Evolutionary conservation across 345 rosid genomes (phyloP).

Genomic region (Sonneratia caseolaris): DNA sequence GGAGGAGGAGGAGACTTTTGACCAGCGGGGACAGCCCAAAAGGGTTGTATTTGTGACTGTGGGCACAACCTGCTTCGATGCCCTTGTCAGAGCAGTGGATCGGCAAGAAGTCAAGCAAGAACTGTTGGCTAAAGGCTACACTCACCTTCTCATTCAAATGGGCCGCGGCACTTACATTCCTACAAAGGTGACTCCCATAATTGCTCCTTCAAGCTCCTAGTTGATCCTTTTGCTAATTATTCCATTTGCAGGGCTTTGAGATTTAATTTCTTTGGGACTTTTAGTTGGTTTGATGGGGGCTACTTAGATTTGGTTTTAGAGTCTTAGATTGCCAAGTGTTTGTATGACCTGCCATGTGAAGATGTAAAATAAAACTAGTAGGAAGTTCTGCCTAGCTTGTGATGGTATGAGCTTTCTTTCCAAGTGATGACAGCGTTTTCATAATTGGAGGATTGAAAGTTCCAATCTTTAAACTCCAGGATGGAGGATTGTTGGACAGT

Average conservation of each 20-base stretch:
- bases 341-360: not conserved
- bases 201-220: not conserved
- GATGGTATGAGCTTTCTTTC: not conserved
- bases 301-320: not conserved
- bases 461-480: not conserved
- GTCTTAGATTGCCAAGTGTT: not conserved
- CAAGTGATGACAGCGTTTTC: not conserved
- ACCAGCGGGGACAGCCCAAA: constrained; percentile 14
- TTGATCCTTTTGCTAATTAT: not conserved
- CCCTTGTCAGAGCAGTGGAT: constrained; percentile 55
- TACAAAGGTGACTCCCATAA: constrained; percentile 28
- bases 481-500: not conserved
- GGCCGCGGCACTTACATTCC: constrained; percentile 74
- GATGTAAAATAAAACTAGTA: not conserved
- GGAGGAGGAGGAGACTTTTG: not conserved
- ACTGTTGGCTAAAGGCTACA: constrained; percentile 52
- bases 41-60: constrained; percentile 72
- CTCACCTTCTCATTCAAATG: constrained; percentile 76
- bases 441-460: not conserved
- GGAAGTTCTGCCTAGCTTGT: not conserved
- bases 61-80: constrained; percentile 85
- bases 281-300: not conserved
- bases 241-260: not conserved
- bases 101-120: constrained; percentile 44
- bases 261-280: not conserved